Evolutionary conservation across 148 eudicot species (phyloP).

Genomic region (Euryodendron excelsum): DNA sequence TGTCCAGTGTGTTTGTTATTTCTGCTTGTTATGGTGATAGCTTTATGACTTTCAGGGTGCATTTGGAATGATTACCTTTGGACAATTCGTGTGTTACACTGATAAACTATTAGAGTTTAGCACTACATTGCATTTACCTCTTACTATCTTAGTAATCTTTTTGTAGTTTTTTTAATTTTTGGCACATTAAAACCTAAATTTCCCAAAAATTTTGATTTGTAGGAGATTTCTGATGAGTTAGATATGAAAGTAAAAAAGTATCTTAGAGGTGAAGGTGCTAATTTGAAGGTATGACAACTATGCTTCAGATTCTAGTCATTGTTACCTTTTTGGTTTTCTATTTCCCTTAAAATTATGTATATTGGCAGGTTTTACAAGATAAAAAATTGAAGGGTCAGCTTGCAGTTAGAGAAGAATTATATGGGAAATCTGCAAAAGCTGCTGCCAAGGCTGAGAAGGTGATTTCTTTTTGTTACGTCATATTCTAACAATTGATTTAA

Average conservation of each 20-base stretch:
- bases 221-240: constrained; percentile 51
- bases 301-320: not conserved
- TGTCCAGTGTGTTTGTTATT: not conserved
- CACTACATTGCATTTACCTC: not conserved
- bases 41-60: not conserved
- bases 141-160: not conserved
- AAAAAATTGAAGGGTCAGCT: constrained; percentile 89
- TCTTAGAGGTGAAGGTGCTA: constrained; percentile 75
- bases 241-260: constrained; percentile 57
- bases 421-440: constrained; percentile 67
- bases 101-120: not conserved
- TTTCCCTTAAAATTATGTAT: not conserved
- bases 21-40: not conserved
- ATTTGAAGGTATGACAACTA: constrained; percentile 54
- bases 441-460: constrained; percentile 90
- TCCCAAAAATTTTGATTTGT: constrained; percentile 8
- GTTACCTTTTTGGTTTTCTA: constrained; percentile 7
- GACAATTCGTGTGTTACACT: not conserved
- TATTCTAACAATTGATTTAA: not conserved
- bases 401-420: constrained; percentile 57
- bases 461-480: constrained; percentile 5
- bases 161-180: too few relatives aligned
- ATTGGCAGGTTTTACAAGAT: constrained; percentile 60
- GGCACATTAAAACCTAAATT: not conserved
- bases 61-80: not conserved